Evolutionary conservation across 176 grass and related monocot genomes (phyloP).

Genomic region (Paspalum notatum): DNA sequence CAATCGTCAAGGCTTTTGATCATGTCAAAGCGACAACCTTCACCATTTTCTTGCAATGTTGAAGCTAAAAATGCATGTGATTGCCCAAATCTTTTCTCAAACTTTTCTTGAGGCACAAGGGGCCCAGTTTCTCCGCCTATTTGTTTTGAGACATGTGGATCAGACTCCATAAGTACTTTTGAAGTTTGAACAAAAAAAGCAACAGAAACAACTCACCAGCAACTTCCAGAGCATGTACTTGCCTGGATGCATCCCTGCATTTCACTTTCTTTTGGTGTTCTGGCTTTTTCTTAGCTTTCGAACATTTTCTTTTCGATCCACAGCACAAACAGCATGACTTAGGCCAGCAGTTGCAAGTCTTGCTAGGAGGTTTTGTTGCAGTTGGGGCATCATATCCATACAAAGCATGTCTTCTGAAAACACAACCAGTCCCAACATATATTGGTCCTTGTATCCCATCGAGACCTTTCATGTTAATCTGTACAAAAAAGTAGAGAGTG

Average conservation of each 20-base stretch:
- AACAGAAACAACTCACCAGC: constrained; percentile 12
- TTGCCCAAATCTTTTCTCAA: constrained; percentile 40
- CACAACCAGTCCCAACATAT: constrained; percentile 45
- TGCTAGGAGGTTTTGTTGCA: constrained; percentile 32
- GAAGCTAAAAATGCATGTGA: constrained; percentile 38
- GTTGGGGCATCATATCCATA: constrained; percentile 41
- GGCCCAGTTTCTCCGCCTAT: constrained; percentile 12
- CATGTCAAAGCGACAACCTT: constrained; percentile 31
- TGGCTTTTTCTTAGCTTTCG: constrained; percentile 36
- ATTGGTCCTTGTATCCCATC: constrained; percentile 46
- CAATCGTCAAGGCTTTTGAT: constrained; percentile 44
- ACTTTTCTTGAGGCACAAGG: constrained; percentile 30
- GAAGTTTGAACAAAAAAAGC: neutral
- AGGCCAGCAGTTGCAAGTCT: constrained; percentile 36
- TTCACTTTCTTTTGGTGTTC: constrained; percentile 35
- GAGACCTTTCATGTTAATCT: constrained; percentile 48
- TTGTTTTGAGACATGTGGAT: constrained; percentile 17
- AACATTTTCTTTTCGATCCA: constrained; percentile 31
- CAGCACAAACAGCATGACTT: constrained; percentile 26
- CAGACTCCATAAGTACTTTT: neutral
- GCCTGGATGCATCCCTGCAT: constrained; percentile 24
- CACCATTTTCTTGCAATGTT: constrained; percentile 18
- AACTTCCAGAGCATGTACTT: constrained; percentile 34
- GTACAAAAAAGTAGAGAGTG: constrained; percentile 5
- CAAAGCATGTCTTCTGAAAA: constrained; percentile 45